A percentile compares a stretch with the other conserved stretches of the same genome.
Evolutionary conservation across 345 rosid species (phyloP).

Genomic region (Alliaria petiolata): DNA sequence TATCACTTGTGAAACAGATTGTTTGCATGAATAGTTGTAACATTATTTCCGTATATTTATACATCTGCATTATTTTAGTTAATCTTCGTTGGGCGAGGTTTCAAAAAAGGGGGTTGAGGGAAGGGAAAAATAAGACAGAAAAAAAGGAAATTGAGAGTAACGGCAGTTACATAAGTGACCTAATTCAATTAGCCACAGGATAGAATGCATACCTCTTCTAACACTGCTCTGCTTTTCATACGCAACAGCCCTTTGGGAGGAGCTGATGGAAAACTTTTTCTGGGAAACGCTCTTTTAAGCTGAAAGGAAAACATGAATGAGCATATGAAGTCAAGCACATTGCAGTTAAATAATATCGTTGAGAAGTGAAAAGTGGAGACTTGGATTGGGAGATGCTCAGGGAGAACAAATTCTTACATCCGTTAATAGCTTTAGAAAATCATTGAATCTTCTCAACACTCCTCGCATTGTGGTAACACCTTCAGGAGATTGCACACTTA

Average conservation of each 20-base stretch:
- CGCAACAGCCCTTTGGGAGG: slow-evolving; percentile 96
- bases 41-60: not conserved
- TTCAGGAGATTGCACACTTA: slow-evolving; percentile 87
- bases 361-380: not conserved
- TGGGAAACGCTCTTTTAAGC: slow-evolving; percentile 80
- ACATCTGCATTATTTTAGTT: not conserved
- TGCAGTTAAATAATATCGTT: not conserved
- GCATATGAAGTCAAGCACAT: too few relatives aligned
- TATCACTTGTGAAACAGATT: slow-evolving; percentile 12
- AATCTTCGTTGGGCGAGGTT: not conserved
- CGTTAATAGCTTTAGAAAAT: slow-evolving; percentile 76
- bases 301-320: slow-evolving; percentile 37
- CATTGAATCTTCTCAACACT: slow-evolving; percentile 90
- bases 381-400: not conserved
- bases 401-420: slow-evolving; percentile 53
- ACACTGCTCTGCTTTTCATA: slow-evolving; percentile 75
- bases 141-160: slow-evolving; percentile 4
- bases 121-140: not conserved
- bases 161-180: slow-evolving; percentile 1
- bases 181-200: not conserved
- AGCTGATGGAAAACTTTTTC: slow-evolving; percentile 74
- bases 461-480: slow-evolving; percentile 66
- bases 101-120: not conserved
- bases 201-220: slow-evolving; percentile 88
- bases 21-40: slow-evolving; percentile 1